phyloP scores from a whole-genome alignment of 108 stramenopile genomes.

The Stephanodiscus triporus region DNA sequence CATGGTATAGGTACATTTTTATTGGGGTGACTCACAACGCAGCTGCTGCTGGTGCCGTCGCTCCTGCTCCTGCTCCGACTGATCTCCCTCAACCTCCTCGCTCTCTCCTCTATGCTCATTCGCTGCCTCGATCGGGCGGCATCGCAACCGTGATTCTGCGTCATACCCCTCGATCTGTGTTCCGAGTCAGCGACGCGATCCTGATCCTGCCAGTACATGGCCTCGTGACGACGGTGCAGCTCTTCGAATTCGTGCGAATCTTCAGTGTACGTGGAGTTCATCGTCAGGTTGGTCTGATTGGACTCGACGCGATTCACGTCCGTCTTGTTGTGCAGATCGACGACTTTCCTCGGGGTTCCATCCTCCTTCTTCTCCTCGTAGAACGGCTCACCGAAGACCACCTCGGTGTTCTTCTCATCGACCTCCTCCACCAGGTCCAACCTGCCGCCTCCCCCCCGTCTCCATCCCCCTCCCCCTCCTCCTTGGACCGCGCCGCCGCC shows the following conservation, averaged over 20 bases:
- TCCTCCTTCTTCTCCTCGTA: conserved; percentile 1
- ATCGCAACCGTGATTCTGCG: background rate
- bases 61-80: conserved; percentile 47
- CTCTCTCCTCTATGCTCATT: conserved; percentile 41
- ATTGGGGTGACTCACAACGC: conserved; percentile 30
- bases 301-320: conserved; percentile 7
- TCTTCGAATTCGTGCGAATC: conserved; percentile 17
- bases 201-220: conserved; percentile 30
- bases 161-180: background rate
- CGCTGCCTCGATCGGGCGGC: conserved; percentile 1
- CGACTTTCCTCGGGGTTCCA: background rate
- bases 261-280: conserved; percentile 23
- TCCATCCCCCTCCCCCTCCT: conserved; percentile 11
- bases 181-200: conserved; percentile 16
- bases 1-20: background rate
- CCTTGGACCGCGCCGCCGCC: conserved; percentile 10
- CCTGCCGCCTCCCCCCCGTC: background rate
- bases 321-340: background rate
- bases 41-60: conserved; percentile 30
- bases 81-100: conserved; percentile 41
- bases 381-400: conserved; percentile 1
- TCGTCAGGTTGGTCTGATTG: conserved; percentile 8
- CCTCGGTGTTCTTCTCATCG: conserved; percentile 13
- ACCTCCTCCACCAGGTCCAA: conserved; percentile 12
- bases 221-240: conserved; percentile 22